Percentiles rank a stretch among this genome's conserved stretches.
Evolutionary conservation across 2,329 filamentous ascomycete genomes (phyloP).

Genomic region (Drechslera avenae): DNA sequence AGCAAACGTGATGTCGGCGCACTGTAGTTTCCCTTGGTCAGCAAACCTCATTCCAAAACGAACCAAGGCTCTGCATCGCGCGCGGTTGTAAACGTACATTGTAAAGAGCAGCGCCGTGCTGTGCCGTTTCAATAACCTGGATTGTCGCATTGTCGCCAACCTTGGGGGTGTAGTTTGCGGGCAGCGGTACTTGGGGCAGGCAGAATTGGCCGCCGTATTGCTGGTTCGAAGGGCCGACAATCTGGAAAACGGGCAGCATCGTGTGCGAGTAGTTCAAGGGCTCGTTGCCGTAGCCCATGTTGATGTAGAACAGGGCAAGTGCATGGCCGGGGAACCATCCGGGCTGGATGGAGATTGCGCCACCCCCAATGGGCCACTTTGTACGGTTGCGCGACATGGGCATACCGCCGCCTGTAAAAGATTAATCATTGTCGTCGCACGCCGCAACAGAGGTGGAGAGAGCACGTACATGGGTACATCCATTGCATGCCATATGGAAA

Average conservation of each 20-base stretch:
- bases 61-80: background rate
- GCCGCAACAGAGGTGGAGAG: background rate
- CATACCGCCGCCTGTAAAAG: conserved; percentile 77
- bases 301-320: conserved; percentile 84
- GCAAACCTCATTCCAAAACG: background rate
- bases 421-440: conserved; percentile 16
- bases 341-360: conserved; percentile 87
- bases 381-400: conserved; percentile 79
- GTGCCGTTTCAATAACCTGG: conserved; percentile 80
- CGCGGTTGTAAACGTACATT: conserved; percentile 62
- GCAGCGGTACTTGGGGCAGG: conserved; percentile 85
- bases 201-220: conserved; percentile 91
- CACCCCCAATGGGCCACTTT: conserved; percentile 86
- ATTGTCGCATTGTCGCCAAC: conserved; percentile 90
- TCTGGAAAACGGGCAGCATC: conserved; percentile 81
- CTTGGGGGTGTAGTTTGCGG: conserved; percentile 70
- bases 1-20: conserved; percentile 91
- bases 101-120: conserved; percentile 82
- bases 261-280: conserved; percentile 86
- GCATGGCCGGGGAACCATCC: conserved; percentile 94
- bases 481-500: conserved; percentile 94
- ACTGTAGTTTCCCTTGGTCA: conserved; percentile 64
- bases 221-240: conserved; percentile 78
- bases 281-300: conserved; percentile 82
- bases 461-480: conserved; percentile 86